These are phyloP conservation scores for Leptographium radiaticola DNA, from an alignment of 2,329 filamentous ascomycete genomes.

Conservation along the genomic window DNA sequence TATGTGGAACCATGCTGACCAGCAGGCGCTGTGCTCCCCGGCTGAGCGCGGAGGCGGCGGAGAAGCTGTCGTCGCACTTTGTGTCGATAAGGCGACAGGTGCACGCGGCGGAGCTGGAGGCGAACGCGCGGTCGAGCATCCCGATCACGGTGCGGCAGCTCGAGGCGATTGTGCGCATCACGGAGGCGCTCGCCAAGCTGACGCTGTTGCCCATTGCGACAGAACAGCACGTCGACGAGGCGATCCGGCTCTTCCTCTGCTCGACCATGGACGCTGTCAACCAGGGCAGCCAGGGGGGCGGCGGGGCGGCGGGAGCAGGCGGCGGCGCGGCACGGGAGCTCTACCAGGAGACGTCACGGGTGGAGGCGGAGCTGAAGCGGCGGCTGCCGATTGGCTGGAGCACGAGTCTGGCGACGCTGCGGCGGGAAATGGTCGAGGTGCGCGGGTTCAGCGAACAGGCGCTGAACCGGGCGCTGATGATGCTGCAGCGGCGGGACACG, in stretches of 20 bases:
- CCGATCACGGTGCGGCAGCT: conserved; percentile 96
- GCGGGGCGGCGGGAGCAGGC: conserved; percentile 2
- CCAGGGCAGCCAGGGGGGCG: conserved; percentile 47
- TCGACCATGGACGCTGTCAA: conserved; percentile 97
- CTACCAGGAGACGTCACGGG: conserved; percentile 74
- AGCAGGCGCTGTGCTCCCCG: conserved; percentile 77
- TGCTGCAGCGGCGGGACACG: conserved; percentile 78
- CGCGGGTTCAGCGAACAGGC: conserved; percentile 82
- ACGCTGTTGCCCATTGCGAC: conserved; percentile 75
- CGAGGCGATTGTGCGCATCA: conserved; percentile 94
- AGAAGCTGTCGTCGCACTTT: conserved; percentile 94
- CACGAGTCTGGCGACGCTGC: conserved; percentile 74
- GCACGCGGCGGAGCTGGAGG: conserved; percentile 77
- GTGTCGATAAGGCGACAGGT: conserved; percentile 93
- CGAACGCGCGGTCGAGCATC: conserved; percentile 82
- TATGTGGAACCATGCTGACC: conserved; percentile 16
- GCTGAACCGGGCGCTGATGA: conserved; percentile 70
- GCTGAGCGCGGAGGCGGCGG: conserved; percentile 77
- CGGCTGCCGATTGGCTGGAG: conserved; percentile 91
- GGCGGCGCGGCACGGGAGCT: conserved; percentile 75
- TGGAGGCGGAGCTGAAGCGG: conserved; percentile 80
- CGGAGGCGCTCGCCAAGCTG: conserved; percentile 87
- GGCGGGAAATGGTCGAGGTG: conserved; percentile 82
- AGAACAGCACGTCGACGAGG: conserved; percentile 89
- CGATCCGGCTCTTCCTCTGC: conserved; percentile 89